Conservation (phyloP, 805 yeast genomes). For the Candida palmyrensis region DNA sequence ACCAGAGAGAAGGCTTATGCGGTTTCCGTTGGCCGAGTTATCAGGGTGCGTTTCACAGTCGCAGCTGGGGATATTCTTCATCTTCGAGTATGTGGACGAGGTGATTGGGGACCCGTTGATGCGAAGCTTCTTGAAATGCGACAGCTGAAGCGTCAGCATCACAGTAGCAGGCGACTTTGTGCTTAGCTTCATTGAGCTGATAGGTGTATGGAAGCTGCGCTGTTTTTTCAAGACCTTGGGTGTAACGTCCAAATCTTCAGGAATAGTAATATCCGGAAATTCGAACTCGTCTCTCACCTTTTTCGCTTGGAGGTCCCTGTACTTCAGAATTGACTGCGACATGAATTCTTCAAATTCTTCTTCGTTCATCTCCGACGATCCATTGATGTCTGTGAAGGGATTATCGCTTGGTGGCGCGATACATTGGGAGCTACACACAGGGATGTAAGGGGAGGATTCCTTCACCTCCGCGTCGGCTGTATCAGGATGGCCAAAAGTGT, state of each 20-base stretch:
- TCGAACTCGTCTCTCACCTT: conserved; percentile 5
- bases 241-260: not conserved
- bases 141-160: conserved; percentile 26
- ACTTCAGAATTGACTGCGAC: conserved; percentile 25
- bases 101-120: conserved; percentile 35
- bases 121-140: conserved; percentile 39
- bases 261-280: not conserved
- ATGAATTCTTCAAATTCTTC: conserved; percentile 30
- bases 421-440: no score
- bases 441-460: not conserved
- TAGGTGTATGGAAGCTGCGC: not conserved
- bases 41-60: conserved; percentile 2
- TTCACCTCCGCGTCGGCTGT: not conserved
- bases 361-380: conserved; percentile 13
- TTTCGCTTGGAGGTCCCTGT: conserved; percentile 21
- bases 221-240: not conserved
- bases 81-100: conserved; percentile 10
- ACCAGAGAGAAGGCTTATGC: not conserved
- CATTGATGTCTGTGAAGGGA: conserved; percentile 1
- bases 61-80: conserved; percentile 4
- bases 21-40: not conserved
- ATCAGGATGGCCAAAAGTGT: no score
- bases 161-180: conserved; percentile 30
- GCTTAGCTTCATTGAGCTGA: conserved; percentile 1
- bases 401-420: not conserved